Evolutionary conservation across 805 yeast species (phyloP).

Genomic region (Vanderwaltozyma yarrowii): DNA sequence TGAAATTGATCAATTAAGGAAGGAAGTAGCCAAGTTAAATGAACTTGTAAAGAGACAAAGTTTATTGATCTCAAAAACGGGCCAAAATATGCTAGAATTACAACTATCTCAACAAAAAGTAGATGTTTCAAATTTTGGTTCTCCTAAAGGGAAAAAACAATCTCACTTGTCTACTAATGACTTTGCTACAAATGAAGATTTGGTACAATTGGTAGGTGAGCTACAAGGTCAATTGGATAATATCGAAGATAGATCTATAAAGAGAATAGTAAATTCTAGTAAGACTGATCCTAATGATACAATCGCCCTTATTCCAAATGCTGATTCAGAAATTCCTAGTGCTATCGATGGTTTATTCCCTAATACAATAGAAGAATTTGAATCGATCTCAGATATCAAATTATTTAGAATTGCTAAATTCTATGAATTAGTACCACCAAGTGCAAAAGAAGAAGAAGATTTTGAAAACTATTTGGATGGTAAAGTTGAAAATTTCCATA

Average conservation of each 20-base stretch:
- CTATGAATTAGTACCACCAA: conserved; percentile 69
- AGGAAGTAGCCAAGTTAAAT: conserved; percentile 42
- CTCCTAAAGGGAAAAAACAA: conserved; percentile 3
- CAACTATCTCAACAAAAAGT: conserved; percentile 48
- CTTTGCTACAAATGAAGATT: conserved; percentile 70
- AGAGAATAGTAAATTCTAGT: conserved; percentile 57
- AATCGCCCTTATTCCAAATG: conserved; percentile 63
- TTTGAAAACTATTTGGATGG: conserved; percentile 44
- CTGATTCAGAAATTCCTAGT: conserved; percentile 54
- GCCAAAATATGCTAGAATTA: conserved; percentile 62
- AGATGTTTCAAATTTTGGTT: conserved; percentile 26
- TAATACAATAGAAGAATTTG: conserved; percentile 42
- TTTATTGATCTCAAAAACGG: conserved; percentile 60
- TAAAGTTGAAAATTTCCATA: conserved; percentile 34
- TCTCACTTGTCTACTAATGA: conserved; percentile 37
- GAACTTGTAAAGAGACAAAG: conserved; percentile 55
- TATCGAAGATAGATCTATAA: conserved; percentile 65
- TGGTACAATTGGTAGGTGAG: conserved; percentile 80
- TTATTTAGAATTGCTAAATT: conserved; percentile 52
- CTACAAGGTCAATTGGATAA: conserved; percentile 77
- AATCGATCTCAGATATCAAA: conserved; percentile 33
- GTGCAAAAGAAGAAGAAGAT: conserved; percentile 41
- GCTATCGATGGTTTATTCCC: conserved; percentile 39
- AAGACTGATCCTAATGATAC: conserved; percentile 32
- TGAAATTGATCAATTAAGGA: conserved; percentile 24